Evolutionary conservation across 176 grass and related monocot species (phyloP).

Genomic region (Avena atlantica): DNA sequence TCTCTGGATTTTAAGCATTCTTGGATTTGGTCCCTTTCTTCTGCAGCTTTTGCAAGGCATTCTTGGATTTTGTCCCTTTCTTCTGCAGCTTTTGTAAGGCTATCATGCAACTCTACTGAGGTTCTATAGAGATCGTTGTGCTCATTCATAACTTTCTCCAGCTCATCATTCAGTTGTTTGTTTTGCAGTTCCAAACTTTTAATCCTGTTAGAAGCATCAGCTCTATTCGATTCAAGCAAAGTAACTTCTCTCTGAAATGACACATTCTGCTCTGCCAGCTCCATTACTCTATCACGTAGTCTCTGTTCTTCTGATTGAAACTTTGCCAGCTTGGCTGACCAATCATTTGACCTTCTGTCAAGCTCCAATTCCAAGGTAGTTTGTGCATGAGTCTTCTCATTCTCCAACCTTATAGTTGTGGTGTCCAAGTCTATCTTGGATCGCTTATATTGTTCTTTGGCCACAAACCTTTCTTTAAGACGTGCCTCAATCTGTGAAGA

Average conservation of each 20-base stretch:
- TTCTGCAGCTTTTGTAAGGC: constrained; percentile 20
- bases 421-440: constrained; percentile 59
- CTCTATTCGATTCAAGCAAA: constrained; percentile 46
- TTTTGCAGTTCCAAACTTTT: constrained; percentile 53
- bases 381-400: constrained; percentile 64
- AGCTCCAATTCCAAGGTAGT: constrained; percentile 66
- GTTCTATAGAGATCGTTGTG: constrained; percentile 38
- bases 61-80: constrained; percentile 51
- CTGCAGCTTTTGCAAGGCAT: constrained; percentile 38
- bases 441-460: constrained; percentile 57
- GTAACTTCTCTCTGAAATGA: constrained; percentile 70
- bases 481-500: constrained; percentile 70
- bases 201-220: constrained; percentile 44
- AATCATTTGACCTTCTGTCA: constrained; percentile 74
- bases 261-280: constrained; percentile 89
- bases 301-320: constrained; percentile 78
- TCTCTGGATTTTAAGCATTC: constrained; percentile 64
- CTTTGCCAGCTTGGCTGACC: constrained; percentile 54
- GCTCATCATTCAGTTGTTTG: constrained; percentile 48
- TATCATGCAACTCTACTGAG: constrained; percentile 50
- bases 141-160: constrained; percentile 52
- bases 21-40: constrained; percentile 49
- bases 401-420: constrained; percentile 67
- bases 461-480: constrained; percentile 66
- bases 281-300: constrained; percentile 65